Evolutionary conservation across 106 monocot species (phyloP).

Genomic region (Phalaenopsis aphrodite): DNA sequence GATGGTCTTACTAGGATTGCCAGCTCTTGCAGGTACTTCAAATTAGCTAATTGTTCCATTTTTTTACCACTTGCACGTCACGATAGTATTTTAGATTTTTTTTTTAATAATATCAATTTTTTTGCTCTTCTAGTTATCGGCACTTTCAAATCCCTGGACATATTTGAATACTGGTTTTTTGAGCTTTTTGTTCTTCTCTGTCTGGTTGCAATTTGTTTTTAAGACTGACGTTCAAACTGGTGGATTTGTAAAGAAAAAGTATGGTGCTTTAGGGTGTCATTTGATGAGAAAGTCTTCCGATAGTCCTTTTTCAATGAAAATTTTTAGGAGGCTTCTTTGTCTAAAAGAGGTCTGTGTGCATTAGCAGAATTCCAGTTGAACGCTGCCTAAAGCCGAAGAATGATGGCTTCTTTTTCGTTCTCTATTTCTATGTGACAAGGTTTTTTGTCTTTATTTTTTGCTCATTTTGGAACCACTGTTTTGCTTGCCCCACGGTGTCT

Average conservation of each 20-base stretch:
- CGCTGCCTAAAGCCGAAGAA: not conserved
- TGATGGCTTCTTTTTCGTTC: not conserved
- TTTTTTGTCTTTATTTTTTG: not conserved
- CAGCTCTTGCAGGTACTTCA: slow-evolving; percentile 61
- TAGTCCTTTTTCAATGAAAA: not conserved
- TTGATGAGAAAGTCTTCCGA: not conserved
- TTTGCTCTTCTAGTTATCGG: not conserved
- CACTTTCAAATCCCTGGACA: not conserved
- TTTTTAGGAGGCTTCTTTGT: not conserved
- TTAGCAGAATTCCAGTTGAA: not conserved
- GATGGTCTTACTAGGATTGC: slow-evolving; percentile 54
- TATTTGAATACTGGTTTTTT: not conserved
- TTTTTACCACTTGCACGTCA: not conserved
- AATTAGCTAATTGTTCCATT: not conserved
- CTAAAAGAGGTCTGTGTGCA: not conserved
- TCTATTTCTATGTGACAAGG: not conserved
- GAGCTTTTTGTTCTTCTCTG: not conserved
- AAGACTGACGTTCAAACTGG: not conserved
- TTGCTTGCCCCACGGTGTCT: not conserved
- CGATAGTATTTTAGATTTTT: not conserved
- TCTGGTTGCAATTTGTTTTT: not conserved
- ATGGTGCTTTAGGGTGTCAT: not conserved
- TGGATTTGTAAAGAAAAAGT: not conserved
- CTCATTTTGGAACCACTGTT: not conserved
- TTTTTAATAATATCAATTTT: not conserved